Conservation (phyloP, 1,139 yeast species). For the Geotrichum klebahnii region DNA sequence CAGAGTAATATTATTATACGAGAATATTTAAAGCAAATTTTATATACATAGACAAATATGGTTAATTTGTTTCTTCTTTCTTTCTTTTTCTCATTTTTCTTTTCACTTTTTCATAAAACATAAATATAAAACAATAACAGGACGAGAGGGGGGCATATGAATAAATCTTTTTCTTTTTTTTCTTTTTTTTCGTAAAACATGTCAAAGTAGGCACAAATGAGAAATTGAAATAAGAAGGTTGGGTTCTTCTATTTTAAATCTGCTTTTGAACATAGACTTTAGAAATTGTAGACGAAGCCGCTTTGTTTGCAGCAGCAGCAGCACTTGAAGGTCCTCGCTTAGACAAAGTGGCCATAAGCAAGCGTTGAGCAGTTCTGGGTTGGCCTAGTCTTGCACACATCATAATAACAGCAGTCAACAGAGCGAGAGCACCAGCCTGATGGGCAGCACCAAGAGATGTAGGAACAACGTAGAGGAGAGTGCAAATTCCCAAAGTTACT, state of each 20-base stretch:
- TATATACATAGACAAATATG: neutral
- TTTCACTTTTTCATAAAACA: neutral
- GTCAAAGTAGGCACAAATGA: too few relatives aligned
- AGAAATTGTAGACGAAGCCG: neutral
- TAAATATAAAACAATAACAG: neutral
- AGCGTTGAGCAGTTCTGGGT: slow-evolving; percentile 48
- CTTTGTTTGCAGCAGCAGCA: slow-evolving; percentile 8
- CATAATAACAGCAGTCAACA: slow-evolving; percentile 72
- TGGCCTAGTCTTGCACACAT: slow-evolving; percentile 64
- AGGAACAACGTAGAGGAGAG: slow-evolving; percentile 86
- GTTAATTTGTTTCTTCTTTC: too few relatives aligned
- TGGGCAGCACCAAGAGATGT: slow-evolving; percentile 90
- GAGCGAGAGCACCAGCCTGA: slow-evolving; percentile 93
- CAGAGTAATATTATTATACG: too few relatives aligned
- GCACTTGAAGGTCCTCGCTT: slow-evolving; percentile 19
- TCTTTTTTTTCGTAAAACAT: neutral
- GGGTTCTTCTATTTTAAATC: too few relatives aligned
- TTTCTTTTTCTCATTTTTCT: too few relatives aligned
- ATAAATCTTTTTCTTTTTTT: too few relatives aligned
- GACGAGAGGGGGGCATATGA: neutral
- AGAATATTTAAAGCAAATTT: neutral
- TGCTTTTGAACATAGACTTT: slow-evolving; percentile 17
- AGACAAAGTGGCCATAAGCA: slow-evolving; percentile 20
- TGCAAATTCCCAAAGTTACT: slow-evolving; percentile 78
- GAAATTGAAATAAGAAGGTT: too few relatives aligned